Evolutionary conservation across 345 rosid genomes (phyloP).

Genomic region (Populus nigra): DNA sequence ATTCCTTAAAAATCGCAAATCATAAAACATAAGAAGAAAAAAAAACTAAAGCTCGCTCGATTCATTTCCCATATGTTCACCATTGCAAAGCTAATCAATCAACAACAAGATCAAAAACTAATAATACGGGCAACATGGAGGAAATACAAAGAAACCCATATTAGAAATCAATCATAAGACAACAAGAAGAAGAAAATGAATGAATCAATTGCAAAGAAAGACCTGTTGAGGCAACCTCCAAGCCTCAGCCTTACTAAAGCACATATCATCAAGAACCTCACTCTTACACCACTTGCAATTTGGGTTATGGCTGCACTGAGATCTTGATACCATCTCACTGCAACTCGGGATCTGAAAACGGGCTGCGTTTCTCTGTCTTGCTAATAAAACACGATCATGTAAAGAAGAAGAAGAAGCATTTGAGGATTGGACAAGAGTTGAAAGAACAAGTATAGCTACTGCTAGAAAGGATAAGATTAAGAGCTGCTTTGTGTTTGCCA

Average conservation of each 20-base stretch:
- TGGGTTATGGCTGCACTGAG: constrained; percentile 56
- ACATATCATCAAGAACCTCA: constrained; percentile 68
- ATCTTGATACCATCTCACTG: constrained; percentile 49
- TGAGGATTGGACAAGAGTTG: constrained; percentile 13
- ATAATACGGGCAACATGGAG: background rate
- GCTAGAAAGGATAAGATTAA: too few species aligned
- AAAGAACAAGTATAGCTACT: background rate
- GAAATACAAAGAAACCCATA: constrained; percentile 1
- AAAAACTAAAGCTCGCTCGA: background rate
- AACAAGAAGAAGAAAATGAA: background rate
- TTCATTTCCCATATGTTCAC: background rate
- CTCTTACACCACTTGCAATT: constrained; percentile 78
- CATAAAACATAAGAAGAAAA: background rate
- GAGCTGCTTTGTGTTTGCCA: too few species aligned
- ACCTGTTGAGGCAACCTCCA: constrained; percentile 72
- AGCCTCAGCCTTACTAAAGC: constrained; percentile 62
- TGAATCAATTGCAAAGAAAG: constrained; percentile 48
- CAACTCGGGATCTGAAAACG: constrained; percentile 47
- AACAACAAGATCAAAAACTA: background rate
- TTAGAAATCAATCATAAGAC: background rate
- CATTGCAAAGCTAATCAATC: background rate
- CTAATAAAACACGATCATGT: constrained; percentile 28
- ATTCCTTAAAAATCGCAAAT: background rate
- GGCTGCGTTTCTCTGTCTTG: constrained; percentile 31
- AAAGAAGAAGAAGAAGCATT: background rate